Evolutionary conservation across 495 filamentous ascomycete genomes (phyloP).

Genomic region (Bacidia gigantensis): DNA sequence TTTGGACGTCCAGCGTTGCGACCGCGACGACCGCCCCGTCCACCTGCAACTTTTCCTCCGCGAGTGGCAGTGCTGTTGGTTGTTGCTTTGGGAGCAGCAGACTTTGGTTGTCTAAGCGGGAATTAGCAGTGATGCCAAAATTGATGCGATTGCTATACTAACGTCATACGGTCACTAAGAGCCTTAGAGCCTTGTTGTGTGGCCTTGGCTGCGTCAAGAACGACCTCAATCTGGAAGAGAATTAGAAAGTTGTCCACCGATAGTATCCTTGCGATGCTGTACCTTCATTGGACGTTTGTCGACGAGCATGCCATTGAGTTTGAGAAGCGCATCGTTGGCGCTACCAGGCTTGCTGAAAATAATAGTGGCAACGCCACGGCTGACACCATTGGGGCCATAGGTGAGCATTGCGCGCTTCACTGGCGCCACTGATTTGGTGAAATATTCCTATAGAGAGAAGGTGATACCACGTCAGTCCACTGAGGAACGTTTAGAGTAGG

Average conservation of each 20-base stretch:
- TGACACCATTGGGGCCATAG: slow-evolving; percentile 81
- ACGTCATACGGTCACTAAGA: slow-evolving; percentile 78
- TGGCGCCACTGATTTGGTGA: slow-evolving; percentile 71
- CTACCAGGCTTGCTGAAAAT: slow-evolving; percentile 63
- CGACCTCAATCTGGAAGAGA: slow-evolving; percentile 61
- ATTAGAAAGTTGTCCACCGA: neutral
- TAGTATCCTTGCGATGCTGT: slow-evolving; percentile 11
- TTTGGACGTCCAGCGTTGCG: slow-evolving; percentile 53
- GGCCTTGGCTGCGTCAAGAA: slow-evolving; percentile 62
- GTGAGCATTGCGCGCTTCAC: slow-evolving; percentile 79
- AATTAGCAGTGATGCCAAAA: slow-evolving; percentile 38
- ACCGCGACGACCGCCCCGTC: slow-evolving; percentile 30
- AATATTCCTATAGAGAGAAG: slow-evolving; percentile 73
- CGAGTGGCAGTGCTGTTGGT: slow-evolving; percentile 22
- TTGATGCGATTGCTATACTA: slow-evolving; percentile 21
- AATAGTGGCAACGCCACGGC: slow-evolving; percentile 76
- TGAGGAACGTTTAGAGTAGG: slow-evolving; percentile 2
- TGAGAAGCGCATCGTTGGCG: slow-evolving; percentile 64
- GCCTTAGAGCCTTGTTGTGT: slow-evolving; percentile 53
- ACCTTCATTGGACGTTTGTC: slow-evolving; percentile 89
- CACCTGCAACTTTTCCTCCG: slow-evolving; percentile 30
- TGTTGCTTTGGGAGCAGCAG: slow-evolving; percentile 49
- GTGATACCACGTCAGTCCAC: slow-evolving; percentile 18
- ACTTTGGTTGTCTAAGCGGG: slow-evolving; percentile 54
- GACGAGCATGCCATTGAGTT: slow-evolving; percentile 76